Conservation (phyloP, 768 basidiomycete species). For the Tricholoma terreum region DNA sequence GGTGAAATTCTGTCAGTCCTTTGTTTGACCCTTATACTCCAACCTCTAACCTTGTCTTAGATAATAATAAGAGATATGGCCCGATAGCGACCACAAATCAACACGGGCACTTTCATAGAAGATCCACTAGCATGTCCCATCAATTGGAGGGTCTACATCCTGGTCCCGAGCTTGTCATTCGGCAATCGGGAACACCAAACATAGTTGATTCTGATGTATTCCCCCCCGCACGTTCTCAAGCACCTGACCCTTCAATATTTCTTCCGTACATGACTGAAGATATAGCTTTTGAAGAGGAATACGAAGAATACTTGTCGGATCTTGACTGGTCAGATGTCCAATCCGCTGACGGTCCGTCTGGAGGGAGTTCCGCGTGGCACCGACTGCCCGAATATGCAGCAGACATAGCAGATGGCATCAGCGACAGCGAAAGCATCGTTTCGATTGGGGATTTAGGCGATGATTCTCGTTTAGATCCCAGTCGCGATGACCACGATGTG, state of each 20-base stretch:
- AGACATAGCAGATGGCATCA: slow-evolving; percentile 83
- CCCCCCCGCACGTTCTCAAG: slow-evolving; percentile 87
- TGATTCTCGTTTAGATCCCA: slow-evolving; percentile 62
- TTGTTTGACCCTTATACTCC: not conserved
- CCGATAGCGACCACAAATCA: slow-evolving; percentile 48
- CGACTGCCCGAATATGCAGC: slow-evolving; percentile 74
- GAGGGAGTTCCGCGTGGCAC: slow-evolving; percentile 70
- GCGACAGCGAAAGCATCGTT: slow-evolving; percentile 91
- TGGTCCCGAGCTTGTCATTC: slow-evolving; percentile 74
- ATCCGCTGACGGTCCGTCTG: slow-evolving; percentile 39
- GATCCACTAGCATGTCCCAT: slow-evolving; percentile 82
- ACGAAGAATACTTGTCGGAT: slow-evolving; percentile 93
- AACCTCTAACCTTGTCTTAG: slow-evolving; percentile 34
- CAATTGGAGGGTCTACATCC: slow-evolving; percentile 74
- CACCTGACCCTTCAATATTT: slow-evolving; percentile 79
- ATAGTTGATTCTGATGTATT: slow-evolving; percentile 88
- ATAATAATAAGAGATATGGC: slow-evolving; percentile 91
- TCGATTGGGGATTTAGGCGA: slow-evolving; percentile 88
- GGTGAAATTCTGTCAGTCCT: slow-evolving; percentile 84
- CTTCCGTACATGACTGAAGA: slow-evolving; percentile 91
- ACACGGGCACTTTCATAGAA: slow-evolving; percentile 60
- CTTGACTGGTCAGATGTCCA: slow-evolving; percentile 70
- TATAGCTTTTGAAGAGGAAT: slow-evolving; percentile 94
- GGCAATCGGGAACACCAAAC: slow-evolving; percentile 73
- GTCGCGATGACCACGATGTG: slow-evolving; percentile 59